Evolutionary conservation across 148 eudicot species (phyloP).

Genomic region (Chenopodium quinoa): DNA sequence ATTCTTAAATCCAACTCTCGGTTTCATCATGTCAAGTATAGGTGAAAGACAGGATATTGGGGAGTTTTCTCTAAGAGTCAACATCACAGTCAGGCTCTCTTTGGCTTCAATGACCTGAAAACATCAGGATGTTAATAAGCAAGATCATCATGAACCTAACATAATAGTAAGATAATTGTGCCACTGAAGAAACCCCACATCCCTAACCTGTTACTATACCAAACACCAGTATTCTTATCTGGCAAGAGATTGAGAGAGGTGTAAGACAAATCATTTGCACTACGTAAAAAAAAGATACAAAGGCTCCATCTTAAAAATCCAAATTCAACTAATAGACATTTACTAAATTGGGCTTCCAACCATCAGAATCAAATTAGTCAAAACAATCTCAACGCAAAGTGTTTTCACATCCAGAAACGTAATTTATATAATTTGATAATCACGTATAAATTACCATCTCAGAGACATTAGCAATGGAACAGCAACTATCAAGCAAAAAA

Average conservation of each 20-base stretch:
- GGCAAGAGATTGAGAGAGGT: too few species aligned
- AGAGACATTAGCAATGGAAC: constrained; percentile 39
- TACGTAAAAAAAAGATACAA: neutral
- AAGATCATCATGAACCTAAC: neutral
- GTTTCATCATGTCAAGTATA: constrained; percentile 21
- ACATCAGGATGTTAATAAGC: neutral
- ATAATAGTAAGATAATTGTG: neutral
- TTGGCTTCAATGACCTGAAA: constrained; percentile 55
- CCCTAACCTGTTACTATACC: too few species aligned
- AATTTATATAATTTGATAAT: neutral
- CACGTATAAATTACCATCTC: constrained; percentile 46
- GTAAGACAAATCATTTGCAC: too few species aligned
- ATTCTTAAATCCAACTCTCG: constrained; percentile 13
- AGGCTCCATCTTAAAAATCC: neutral
- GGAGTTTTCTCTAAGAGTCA: constrained; percentile 30
- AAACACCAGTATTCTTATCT: too few species aligned
- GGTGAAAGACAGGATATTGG: constrained; percentile 26
- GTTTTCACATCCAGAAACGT: neutral
- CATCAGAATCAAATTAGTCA: neutral
- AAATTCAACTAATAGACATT: neutral
- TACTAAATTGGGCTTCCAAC: neutral
- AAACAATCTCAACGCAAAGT: neutral
- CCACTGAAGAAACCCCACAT: neutral
- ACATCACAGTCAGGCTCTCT: constrained; percentile 39
- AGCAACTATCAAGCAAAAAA: constrained; percentile 50